These are phyloP conservation scores for Balamuthia mandrillaris DNA, from an alignment of 208 protist species.

Conservation along the genomic window DNA sequence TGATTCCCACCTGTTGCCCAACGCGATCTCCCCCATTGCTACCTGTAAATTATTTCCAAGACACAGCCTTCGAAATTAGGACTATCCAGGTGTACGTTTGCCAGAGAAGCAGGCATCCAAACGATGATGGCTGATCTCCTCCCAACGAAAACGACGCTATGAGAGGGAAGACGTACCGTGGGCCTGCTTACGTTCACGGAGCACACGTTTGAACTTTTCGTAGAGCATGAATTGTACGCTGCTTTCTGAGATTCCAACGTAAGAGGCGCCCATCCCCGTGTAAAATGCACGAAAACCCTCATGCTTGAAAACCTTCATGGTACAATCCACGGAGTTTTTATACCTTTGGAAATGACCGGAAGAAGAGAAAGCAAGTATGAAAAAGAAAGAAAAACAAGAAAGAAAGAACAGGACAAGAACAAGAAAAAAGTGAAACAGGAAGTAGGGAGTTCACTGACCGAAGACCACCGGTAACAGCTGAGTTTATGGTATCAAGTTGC, in stretches of 20 bases:
- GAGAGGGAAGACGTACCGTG: neutral
- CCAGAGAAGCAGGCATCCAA: neutral
- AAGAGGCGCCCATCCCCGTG: slow-evolving; percentile 49
- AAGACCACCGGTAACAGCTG: neutral
- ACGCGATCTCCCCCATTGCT: neutral
- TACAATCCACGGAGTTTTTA: slow-evolving; percentile 23
- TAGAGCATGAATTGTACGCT: slow-evolving; percentile 17
- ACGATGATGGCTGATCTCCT: neutral
- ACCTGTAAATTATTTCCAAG: neutral
- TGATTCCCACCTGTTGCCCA: neutral
- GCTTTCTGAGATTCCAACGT: slow-evolving; percentile 40
- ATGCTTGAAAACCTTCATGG: slow-evolving; percentile 20
- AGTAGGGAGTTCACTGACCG: neutral
- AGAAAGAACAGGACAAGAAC: neutral
- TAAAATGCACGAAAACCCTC: slow-evolving; percentile 53
- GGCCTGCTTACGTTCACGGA: neutral
- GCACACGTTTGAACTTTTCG: neutral
- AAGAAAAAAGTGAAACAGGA: neutral
- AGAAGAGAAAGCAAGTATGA: too few species aligned
- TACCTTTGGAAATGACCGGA: too few species aligned
- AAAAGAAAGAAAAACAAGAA: neutral
- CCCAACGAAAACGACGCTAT: neutral
- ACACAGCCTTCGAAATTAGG: neutral
- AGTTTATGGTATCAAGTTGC: slow-evolving; percentile 37
- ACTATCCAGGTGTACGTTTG: neutral